Percentiles rank a stretch among this genome's conserved stretches.
phyloP scores from a whole-genome alignment of 2,329 filamentous ascomycete species.

The Tolypocladium ovalisporum region DNA sequence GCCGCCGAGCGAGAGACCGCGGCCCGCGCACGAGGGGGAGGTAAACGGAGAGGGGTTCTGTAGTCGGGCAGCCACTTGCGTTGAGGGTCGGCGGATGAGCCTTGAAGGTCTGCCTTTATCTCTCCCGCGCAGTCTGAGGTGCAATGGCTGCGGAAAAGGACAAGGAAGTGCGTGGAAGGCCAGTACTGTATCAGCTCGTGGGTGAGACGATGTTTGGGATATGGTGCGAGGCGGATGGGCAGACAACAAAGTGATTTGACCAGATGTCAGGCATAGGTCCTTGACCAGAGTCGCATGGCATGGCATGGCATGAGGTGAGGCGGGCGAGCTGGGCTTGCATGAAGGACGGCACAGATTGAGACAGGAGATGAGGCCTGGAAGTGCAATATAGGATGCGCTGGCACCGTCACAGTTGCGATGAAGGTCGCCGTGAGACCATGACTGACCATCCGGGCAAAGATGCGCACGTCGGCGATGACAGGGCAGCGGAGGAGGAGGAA shows the following conservation, averaged over 20 bases:
- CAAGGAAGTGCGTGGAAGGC: neutral
- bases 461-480: neutral
- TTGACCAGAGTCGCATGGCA: neutral
- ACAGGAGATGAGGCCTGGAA: neutral
- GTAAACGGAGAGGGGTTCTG: neutral
- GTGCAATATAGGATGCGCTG: neutral
- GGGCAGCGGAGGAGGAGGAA: too few relatives aligned
- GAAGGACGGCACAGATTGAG: constrained; percentile 1
- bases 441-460: neutral
- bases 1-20: constrained; percentile 20
- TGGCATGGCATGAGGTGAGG: constrained; percentile 4
- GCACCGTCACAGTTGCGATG: neutral
- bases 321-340: constrained; percentile 1
- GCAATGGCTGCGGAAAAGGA: neutral
- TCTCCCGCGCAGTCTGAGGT: neutral
- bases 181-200: neutral
- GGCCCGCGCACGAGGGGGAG: too few relatives aligned
- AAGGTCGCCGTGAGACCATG: neutral
- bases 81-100: neutral
- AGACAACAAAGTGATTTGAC: neutral
- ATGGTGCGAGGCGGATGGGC: neutral
- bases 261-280: constrained; percentile 2
- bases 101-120: neutral
- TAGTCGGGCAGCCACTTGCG: constrained; percentile 3
- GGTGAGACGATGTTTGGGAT: neutral